These are phyloP conservation scores for Ambrosia trifida DNA, from an alignment of 129 eudicot species.

Conservation along the genomic window DNA sequence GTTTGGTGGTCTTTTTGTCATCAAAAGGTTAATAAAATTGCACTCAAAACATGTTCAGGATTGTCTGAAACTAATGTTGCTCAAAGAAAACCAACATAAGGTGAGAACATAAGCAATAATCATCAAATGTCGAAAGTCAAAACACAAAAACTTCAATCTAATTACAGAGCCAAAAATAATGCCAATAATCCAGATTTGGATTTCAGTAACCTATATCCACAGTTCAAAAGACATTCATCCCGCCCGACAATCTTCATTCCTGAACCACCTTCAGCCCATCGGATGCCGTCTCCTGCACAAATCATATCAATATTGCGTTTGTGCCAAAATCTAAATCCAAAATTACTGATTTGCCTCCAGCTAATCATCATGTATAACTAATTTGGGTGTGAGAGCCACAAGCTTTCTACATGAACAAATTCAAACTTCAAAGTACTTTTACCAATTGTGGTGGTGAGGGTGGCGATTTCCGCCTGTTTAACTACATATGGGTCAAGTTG, in stretches of 20 bases:
- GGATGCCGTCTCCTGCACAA: constrained; percentile 85
- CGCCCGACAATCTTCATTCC: constrained; percentile 14
- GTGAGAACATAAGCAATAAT: constrained; percentile 3
- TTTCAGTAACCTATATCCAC: constrained; percentile 11
- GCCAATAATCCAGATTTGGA: constrained; percentile 19
- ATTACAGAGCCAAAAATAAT: constrained; percentile 30
- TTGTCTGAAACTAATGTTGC: no score
- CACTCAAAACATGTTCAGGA: background rate
- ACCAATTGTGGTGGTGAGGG: background rate
- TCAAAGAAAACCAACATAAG: no score
- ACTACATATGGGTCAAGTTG: background rate
- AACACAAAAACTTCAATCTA: constrained; percentile 14
- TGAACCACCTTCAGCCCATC: constrained; percentile 40
- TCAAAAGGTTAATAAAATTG: background rate
- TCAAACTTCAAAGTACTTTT: no score
- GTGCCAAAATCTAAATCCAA: background rate
- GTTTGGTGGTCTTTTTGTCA: background rate
- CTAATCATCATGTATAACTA: no score
- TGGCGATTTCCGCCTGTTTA: background rate
- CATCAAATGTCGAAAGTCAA: constrained; percentile 11
- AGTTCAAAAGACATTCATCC: constrained; percentile 20
- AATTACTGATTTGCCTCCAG: background rate
- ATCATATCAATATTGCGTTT: background rate
- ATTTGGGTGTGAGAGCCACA: no score
- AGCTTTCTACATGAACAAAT: no score